These are phyloP conservation scores for Ailanthus altissimus DNA, from an alignment of 345 rosid species.

Conservation along the genomic window DNA sequence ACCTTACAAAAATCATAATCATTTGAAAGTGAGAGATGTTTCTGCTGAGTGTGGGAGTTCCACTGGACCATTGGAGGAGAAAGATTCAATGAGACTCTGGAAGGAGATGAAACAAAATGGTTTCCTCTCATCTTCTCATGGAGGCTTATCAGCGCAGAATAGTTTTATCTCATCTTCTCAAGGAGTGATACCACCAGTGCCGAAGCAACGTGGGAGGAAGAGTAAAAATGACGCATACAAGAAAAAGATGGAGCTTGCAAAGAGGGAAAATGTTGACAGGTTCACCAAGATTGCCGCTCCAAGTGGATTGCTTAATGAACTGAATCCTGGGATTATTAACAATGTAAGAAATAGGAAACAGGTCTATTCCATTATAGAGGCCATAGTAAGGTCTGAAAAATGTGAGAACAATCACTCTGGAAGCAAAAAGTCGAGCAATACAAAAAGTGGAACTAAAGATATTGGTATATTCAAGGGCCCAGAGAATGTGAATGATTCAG, in stretches of 20 bases:
- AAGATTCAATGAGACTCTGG: constrained; percentile 73
- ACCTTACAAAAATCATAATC: constrained; percentile 35
- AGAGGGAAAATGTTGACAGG: constrained; percentile 75
- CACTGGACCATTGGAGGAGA: constrained; percentile 45
- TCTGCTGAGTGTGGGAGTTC: constrained; percentile 86
- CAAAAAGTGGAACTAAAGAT: constrained; percentile 39
- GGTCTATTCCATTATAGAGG: constrained; percentile 87
- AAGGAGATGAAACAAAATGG: constrained; percentile 90
- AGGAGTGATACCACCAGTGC: constrained; percentile 59
- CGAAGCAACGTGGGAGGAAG: constrained; percentile 70
- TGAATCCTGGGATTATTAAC: constrained; percentile 93
- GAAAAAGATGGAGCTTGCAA: constrained; percentile 72
- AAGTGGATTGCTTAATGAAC: constrained; percentile 78
- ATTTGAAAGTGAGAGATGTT: constrained; percentile 37
- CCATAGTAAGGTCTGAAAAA: constrained; percentile 64
- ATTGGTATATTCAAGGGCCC: constrained; percentile 23
- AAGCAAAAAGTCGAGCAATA: constrained; percentile 31
- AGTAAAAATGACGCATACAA: constrained; percentile 52
- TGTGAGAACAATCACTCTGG: constrained; percentile 30
- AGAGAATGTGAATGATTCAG: constrained; percentile 32
- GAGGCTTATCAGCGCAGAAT: constrained; percentile 53
- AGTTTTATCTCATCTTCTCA: constrained; percentile 42
- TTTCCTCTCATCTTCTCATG: constrained; percentile 70
- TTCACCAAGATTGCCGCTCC: constrained; percentile 86
- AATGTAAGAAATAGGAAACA: constrained; percentile 86